Percentiles rank a stretch among this genome's conserved stretches.
phyloP scores from a whole-genome alignment of 768 basidiomycete species.

The Boletus rubroflammeus region DNA sequence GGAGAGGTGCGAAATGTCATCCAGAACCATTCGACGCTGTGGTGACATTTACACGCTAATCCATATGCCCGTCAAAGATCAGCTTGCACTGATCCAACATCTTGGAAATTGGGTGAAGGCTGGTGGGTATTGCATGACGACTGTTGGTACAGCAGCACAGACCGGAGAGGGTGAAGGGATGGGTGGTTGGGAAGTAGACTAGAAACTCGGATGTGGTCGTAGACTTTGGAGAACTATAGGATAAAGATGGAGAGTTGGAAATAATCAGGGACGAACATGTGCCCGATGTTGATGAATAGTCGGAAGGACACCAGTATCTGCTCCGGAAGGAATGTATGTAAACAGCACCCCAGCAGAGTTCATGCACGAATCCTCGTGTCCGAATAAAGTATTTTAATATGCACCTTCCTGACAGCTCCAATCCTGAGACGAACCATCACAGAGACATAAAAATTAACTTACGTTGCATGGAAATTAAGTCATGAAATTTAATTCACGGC shows the following conservation, averaged over 20 bases:
- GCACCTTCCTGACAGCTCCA: neutral
- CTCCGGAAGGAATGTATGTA: conserved; percentile 8
- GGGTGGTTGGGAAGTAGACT: neutral
- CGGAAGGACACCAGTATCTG: conserved; percentile 7
- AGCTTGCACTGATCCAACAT: conserved; percentile 3
- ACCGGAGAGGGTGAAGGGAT: conserved; percentile 1
- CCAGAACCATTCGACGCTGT: neutral
- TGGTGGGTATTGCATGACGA: conserved; percentile 10
- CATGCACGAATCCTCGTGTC: neutral
- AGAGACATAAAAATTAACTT: neutral
- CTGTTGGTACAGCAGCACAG: conserved; percentile 1
- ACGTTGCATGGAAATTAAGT: conserved; percentile 17
- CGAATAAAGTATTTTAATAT: conserved; percentile 4
- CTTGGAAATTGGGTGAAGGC: conserved; percentile 18
- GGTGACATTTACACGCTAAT: conserved; percentile 3
- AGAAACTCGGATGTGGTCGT: conserved; percentile 3
- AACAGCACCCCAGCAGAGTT: conserved; percentile 1
- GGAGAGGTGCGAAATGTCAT: neutral
- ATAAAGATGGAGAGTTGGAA: conserved; percentile 5
- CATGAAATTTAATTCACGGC: conserved; percentile 15
- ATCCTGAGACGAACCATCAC: neutral
- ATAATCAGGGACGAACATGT: conserved; percentile 9
- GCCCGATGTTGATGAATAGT: neutral
- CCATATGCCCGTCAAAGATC: conserved; percentile 9
- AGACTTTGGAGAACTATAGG: conserved; percentile 4